A percentile compares a stretch with the other conserved stretches of the same genome.
These are phyloP conservation scores for Geosmithia putterillii DNA, from an alignment of 2,329 filamentous ascomycete genomes.

Conservation along the genomic window DNA sequence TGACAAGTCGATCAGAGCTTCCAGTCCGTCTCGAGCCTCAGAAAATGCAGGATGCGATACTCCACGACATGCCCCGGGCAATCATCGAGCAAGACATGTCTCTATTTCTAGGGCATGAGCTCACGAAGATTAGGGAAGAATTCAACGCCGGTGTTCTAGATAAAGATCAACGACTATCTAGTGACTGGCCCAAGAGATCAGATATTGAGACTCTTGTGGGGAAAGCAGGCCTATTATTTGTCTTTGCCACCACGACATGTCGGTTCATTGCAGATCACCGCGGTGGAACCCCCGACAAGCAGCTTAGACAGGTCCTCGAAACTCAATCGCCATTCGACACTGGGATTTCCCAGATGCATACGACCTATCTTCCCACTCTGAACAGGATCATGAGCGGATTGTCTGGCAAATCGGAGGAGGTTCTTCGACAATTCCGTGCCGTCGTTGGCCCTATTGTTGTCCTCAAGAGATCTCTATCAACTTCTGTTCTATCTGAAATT, in stretches of 20 bases:
- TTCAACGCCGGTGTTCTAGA: conserved; percentile 7
- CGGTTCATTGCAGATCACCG: conserved; percentile 3
- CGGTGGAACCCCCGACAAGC: conserved; percentile 6
- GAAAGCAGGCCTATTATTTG: conserved; percentile 17
- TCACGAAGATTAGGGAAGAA: conserved; percentile 13
- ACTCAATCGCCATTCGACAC: background rate
- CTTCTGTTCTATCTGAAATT: too few species aligned
- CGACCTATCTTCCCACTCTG: conserved; percentile 9
- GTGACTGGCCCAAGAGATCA: conserved; percentile 4
- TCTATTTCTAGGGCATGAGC: conserved; percentile 14
- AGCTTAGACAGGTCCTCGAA: conserved; percentile 10
- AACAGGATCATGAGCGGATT: background rate
- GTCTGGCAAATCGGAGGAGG: too few species aligned
- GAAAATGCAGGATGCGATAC: conserved; percentile 14
- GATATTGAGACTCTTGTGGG: conserved; percentile 7
- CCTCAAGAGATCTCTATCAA: too few species aligned
- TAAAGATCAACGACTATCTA: conserved; percentile 2
- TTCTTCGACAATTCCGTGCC: too few species aligned
- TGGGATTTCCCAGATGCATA: conserved; percentile 2
- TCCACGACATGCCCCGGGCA: conserved; percentile 17
- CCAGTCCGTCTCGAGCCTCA: conserved; percentile 21
- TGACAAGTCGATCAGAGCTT: conserved; percentile 25
- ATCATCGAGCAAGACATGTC: conserved; percentile 21
- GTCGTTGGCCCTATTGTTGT: too few species aligned
- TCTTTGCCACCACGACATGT: conserved; percentile 16